phyloP scores from a whole-genome alignment of 2,329 filamentous ascomycete genomes.

The Leptographium lundbergii region DNA sequence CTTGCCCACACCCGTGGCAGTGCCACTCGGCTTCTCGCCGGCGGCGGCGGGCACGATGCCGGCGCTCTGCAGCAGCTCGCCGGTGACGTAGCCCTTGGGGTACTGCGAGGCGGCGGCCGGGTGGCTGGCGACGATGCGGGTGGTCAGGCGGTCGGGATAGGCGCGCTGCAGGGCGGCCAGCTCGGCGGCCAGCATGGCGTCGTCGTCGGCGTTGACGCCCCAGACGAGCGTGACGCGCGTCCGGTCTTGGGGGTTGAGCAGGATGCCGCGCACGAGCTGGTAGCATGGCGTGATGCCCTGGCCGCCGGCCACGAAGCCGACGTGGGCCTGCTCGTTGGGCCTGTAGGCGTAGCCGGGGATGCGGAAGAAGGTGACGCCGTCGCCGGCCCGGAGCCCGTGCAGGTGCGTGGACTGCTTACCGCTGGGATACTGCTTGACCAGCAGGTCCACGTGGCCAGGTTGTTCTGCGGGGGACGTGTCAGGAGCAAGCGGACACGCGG shows the following conservation, averaged over 20 bases:
- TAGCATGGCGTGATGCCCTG: constrained; percentile 62
- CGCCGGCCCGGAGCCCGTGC: constrained; percentile 51
- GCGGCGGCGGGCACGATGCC: constrained; percentile 18
- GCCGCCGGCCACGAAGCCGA: constrained; percentile 58
- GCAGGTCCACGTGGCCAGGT: constrained; percentile 46
- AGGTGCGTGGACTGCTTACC: constrained; percentile 53
- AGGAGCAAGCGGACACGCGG: too few species aligned
- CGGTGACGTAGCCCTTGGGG: constrained; percentile 44
- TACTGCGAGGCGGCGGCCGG: constrained; percentile 27
- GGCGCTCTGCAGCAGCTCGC: constrained; percentile 39
- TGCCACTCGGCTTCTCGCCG: constrained; percentile 8
- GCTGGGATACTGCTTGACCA: constrained; percentile 56
- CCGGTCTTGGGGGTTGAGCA: constrained; percentile 46
- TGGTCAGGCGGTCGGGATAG: constrained; percentile 42
- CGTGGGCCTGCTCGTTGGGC: constrained; percentile 32
- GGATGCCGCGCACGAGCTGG: constrained; percentile 48
- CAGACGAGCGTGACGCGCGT: constrained; percentile 54
- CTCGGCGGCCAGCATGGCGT: constrained; percentile 45
- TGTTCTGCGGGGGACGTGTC: constrained; percentile 31
- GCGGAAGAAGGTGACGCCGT: constrained; percentile 44
- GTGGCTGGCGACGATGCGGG: constrained; percentile 43
- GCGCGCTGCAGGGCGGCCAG: constrained; percentile 35
- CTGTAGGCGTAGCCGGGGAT: constrained; percentile 43
- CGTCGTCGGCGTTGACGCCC: constrained; percentile 51
- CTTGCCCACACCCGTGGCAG: constrained; percentile 24